phyloP scores from a whole-genome alignment of 495 filamentous ascomycete species.

The Mytilinidion resinicola region DNA sequence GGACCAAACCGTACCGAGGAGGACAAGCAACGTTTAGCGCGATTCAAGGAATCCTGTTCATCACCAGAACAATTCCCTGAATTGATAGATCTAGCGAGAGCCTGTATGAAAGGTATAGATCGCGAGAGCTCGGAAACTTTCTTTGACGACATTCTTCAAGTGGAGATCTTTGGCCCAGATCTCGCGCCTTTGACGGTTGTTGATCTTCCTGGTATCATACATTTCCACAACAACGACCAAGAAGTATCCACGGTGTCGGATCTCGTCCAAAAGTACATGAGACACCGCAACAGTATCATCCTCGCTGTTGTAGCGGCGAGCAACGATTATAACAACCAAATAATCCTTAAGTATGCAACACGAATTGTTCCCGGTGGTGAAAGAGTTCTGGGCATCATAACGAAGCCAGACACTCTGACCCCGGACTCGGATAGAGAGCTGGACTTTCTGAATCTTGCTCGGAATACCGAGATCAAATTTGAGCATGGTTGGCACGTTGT shows the following conservation, averaged over 20 bases:
- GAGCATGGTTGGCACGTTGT: slow-evolving; percentile 18
- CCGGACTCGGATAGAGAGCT: slow-evolving; percentile 25
- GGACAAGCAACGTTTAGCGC: slow-evolving; percentile 4
- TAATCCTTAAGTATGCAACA: slow-evolving; percentile 41
- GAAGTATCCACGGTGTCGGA: slow-evolving; percentile 2
- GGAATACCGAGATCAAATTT: slow-evolving; percentile 8
- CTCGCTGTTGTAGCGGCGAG: slow-evolving; percentile 55
- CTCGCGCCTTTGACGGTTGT: slow-evolving; percentile 16
- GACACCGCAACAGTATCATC: slow-evolving; percentile 49
- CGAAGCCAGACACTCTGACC: slow-evolving; percentile 42
- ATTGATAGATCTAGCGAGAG: slow-evolving; percentile 10
- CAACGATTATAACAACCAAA: slow-evolving; percentile 46
- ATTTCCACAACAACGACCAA: background rate
- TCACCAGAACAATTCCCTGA: slow-evolving; percentile 11
- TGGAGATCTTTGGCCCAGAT: slow-evolving; percentile 13
- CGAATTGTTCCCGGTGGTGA: slow-evolving; percentile 39
- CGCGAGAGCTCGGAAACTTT: slow-evolving; percentile 2
- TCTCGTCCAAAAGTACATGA: slow-evolving; percentile 14
- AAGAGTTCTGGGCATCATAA: slow-evolving; percentile 51
- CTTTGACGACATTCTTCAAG: slow-evolving; percentile 14
- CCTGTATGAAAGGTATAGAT: slow-evolving; percentile 4
- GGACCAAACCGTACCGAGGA: slow-evolving; percentile 4
- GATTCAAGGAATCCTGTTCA: slow-evolving; percentile 9
- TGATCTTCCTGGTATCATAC: slow-evolving; percentile 21
- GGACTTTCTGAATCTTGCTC: slow-evolving; percentile 15